Base-by-base conservation (phyloP, 2,329 filamentous ascomycete species). In the Neofusicoccum parvum region DNA sequence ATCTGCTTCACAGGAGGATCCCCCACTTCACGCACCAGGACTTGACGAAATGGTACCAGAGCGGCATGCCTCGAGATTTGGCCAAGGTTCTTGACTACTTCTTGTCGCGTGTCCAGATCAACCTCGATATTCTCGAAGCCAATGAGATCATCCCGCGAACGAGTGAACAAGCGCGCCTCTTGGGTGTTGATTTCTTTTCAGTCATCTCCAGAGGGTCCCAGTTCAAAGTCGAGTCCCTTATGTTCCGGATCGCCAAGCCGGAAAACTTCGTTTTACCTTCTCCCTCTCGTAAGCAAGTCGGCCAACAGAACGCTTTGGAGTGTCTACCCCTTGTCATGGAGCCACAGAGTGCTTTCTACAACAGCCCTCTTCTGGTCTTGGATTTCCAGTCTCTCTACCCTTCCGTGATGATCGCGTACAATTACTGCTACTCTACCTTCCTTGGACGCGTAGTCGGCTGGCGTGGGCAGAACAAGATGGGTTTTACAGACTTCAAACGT, bases 391-490 rank as follows among this genome's bases (percentile, higher is more conserved):
- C 92, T 67, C 80, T 99, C 54, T 99, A 99, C 70, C 95, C 95
- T 0, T 97, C 94, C 77, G 90, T 98, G 67, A 97, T 99, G 93
- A 98, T 99, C 74, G 95, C 95, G 0, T 98, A 99, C 81, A 99
- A 99, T 73, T 95, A 97, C 75, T 99, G 95, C 80, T 99, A 99
- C 75, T 98, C 95, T 0, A 99, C 95, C 0, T 99, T 94, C 71
- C 83, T 98, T 0, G 95, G 95, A 0, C 88, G 95, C 36, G 88
- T 97, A 45, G 87, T 88, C 34, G 87, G 88, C 70, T 97, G 94
- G 94, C 88, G 92, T n/a, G 94, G 93, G 2, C 88, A 86, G 36
- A 94, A 92, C 80, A 97, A 98, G 79, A 92, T 99, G 90, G 95
- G 95, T 0, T 97, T 98, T 74, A 88, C 88, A 34, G 90, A 97